Evolutionary conservation across 495 filamentous ascomycete genomes (phyloP), one percentile per base, ranked within the genome.

Genomic region (Daldinia concentrica): DNA sequence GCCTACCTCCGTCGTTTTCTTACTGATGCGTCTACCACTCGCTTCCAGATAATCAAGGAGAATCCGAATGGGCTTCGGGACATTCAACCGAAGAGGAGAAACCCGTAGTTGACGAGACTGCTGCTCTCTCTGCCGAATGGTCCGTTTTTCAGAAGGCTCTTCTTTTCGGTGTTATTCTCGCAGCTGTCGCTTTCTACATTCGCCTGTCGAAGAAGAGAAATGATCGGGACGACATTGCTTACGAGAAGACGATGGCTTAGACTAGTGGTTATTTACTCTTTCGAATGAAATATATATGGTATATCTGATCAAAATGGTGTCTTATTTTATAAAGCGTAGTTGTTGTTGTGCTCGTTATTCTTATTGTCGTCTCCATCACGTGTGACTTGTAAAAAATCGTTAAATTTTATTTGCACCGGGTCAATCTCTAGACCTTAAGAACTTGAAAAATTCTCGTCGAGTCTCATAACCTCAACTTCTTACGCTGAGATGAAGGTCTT

Each of bases 401-500:
- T 57, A 66, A 58, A 22, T 54, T 54, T 62, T 64, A 68, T 62
- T 58, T 58, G 64, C 63, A 64, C 63, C 55, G 58, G 37, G 15
- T 9, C 7, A 55, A 64, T 36, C 37, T 57, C 30, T 57, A 32
- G 54, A 19, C 29, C 30, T 32, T 12, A 24, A 7, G 30, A 57
- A 57, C 27, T 57, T 30, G 37, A 59, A 32, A 56, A 67, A 73
- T 60, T 62, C 24, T 34, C 34, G 29, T 37, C 15, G 58, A 60
- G n/a, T 54, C 15, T 17, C 43, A 22, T 45, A 45, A 36, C 39
- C 39, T 56, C 30, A 57, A 69, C 29, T 24, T n/a, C 58, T 32
- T 39, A 64, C 52, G 24, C 54, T 77, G 82, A 80, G 64, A 98
- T 99, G 95, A 99, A 98, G 80, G 83, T 99, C 66, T 88, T 99